Base-by-base conservation (phyloP, 1,284 basidiomycete species). In the Phylloboletellus chloephorus region DNA sequence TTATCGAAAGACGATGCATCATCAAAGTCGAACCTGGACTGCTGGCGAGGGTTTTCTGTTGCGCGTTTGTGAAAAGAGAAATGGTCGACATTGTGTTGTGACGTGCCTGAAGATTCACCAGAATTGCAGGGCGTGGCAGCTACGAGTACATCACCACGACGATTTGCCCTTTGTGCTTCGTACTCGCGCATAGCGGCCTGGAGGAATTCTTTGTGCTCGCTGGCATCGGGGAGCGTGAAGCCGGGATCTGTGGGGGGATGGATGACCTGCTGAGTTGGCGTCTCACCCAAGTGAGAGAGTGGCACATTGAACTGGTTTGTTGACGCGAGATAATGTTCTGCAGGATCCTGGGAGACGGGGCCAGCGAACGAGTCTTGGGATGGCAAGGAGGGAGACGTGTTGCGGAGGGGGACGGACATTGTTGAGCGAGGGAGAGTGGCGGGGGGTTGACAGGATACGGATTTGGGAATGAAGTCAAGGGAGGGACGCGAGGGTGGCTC, bases 351-450 rank as follows among this genome's bases (percentile, higher is more conserved):
- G 4, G 71, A 66, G 23, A 67, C 47, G 11, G 68, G 66, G 21
- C 65, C 73, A 30, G 68, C 78, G 47, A 85, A 82, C 2, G 81
- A 84, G 53, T 82, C 82, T 54, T 74, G 69, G 3, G 78, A 68
- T 5, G 57, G 35, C 21, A 54, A 52, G 5, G 72, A 69, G 21
- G 63, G 61, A 13, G 71, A 70, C 31, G 41, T 50, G 16, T 43
- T 54, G 13, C 34, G 43, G 23, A 44, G 33, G 11, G 51, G 52
- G 48, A 61, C 61, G 24, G 53, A 47, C 28, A 37, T 47, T 43
- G 55, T 34, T 38, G 59, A 46, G 19, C 29, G 51, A 32, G 41
- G 46, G 37, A 47, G 46, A 46, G 37, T 38, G 39, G 39, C 33
- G 26, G 53, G 53, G 32, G 60, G 59, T 22, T 61, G 59, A 51